Base-by-base conservation (phyloP, 768 basidiomycete species). In the Termitomyces titanicus region DNA sequence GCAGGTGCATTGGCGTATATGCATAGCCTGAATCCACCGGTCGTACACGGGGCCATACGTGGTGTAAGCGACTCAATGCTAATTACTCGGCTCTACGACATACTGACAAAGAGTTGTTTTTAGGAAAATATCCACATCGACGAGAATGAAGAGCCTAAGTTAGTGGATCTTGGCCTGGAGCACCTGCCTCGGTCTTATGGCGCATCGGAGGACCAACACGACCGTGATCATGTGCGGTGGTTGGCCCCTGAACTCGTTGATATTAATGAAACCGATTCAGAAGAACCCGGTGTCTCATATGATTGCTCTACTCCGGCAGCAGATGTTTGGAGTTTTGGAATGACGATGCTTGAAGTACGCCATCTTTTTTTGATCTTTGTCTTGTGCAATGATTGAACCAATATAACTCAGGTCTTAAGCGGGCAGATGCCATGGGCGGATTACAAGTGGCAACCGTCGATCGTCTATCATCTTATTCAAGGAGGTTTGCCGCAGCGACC, bases 121-220 rank as follows among this genome's bases (percentile, higher is more conserved):
- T 25, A 69, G 68, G 56, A 59, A 18, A 70, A 70, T 29, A 63
- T 71, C 25, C 53, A 65, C 17, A 63, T 71, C n/a, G 56, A 60
- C 17, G 53, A 60, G 3, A 42, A 53, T 1, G 56, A 52, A 1
- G 52, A 54, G n/a, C 58, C 68, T 0, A 57, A 53, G 39, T 54
- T 71, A 12, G 56, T 66, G 2, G 68, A 71, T 56, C 37, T 63
- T 27, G 54, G 66, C 22, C 18, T 65, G 31, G 40, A 52, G 18
- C 47, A 45, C 35, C 43, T 66, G 33, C 59, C 56, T 18, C 48
- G 48, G 15, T 17, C 54, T 18, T 27, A 38, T 29, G 56, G 51
- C 24, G 22, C 53, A 15, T 35, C 55, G n/a, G 47, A 57, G 12
- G 46, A 31, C 4, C 48, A 44, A 33, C 55, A 34, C 20, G 39